These are phyloP conservation scores for Brassica cretica DNA, from an alignment of 345 rosid species.

Conservation along the genomic window DNA sequence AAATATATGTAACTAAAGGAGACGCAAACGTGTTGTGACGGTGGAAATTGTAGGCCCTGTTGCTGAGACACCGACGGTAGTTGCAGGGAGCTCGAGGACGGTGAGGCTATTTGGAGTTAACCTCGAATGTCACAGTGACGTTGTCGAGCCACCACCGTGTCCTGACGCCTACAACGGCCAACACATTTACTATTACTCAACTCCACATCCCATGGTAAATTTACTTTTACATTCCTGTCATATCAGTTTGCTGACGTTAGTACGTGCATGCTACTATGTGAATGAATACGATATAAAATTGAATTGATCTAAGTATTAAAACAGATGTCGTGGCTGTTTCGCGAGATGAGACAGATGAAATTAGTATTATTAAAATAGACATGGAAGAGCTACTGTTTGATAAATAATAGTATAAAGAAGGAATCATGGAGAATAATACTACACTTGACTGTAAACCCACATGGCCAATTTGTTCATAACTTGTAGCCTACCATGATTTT, in stretches of 20 bases:
- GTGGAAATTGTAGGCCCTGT: constrained; percentile 39
- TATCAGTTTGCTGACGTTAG: constrained; percentile 21
- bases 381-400: constrained; percentile 6
- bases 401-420: not conserved
- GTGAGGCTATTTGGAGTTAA: constrained; percentile 90
- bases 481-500: constrained; percentile 16
- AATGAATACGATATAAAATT: constrained; percentile 2
- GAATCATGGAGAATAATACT: constrained; percentile 37
- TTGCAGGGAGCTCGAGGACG: constrained; percentile 57
- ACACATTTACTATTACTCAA: constrained; percentile 34
- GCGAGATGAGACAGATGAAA: constrained; percentile 38
- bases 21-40: constrained; percentile 31
- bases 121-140: constrained; percentile 64
- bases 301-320: not conserved
- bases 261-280: not conserved
- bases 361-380: constrained; percentile 15
- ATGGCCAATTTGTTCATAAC: constrained; percentile 33
- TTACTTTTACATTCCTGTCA: not conserved
- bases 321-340: constrained; percentile 39
- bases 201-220: constrained; percentile 39
- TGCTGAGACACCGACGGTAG: constrained; percentile 35
- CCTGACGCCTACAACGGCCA: constrained; percentile 28
- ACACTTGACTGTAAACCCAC: constrained; percentile 29
- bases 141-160: constrained; percentile 36
- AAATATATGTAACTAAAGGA: constrained; percentile 21